These are phyloP conservation scores for Mycosphaerelloides madeirae DNA, from an alignment of 2,329 filamentous ascomycete species.

Conservation along the genomic window DNA sequence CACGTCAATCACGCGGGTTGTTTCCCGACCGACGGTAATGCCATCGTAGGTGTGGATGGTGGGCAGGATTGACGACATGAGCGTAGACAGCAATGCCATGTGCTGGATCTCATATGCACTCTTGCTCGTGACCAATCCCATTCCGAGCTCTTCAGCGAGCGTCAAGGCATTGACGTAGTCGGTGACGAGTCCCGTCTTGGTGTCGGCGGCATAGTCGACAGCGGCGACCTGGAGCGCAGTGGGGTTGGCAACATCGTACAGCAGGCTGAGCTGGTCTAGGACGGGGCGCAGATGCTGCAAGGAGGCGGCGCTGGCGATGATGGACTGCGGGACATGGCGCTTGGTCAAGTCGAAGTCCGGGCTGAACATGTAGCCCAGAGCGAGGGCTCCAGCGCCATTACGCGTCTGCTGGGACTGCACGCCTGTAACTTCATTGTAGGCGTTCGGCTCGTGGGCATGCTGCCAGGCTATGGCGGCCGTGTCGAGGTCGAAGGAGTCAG, in stretches of 20 bases:
- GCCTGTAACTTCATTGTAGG: conserved; percentile 72
- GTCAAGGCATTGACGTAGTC: conserved; percentile 80
- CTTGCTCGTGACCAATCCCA: conserved; percentile 77
- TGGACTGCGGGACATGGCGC: conserved; percentile 83
- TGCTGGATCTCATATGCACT: conserved; percentile 92
- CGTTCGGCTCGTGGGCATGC: conserved; percentile 65
- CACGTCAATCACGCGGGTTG: conserved; percentile 75
- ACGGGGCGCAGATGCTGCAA: conserved; percentile 74
- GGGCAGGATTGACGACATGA: conserved; percentile 73
- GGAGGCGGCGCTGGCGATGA: conserved; percentile 80
- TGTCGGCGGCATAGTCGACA: conserved; percentile 68
- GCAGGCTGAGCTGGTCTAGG: conserved; percentile 83
- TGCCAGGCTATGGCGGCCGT: conserved; percentile 76
- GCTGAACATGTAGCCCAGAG: conserved; percentile 95
- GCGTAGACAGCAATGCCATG: conserved; percentile 82
- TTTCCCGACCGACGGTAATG: conserved; percentile 75
- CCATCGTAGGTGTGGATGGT: conserved; percentile 76
- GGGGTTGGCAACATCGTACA: conserved; percentile 88
- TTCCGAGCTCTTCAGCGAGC: conserved; percentile 81
- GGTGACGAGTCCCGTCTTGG: conserved; percentile 67
- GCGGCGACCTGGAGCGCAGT: conserved; percentile 91
- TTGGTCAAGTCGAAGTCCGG: conserved; percentile 91
- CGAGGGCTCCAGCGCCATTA: conserved; percentile 81
- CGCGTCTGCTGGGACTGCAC: conserved; percentile 81
- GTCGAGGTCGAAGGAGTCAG: conserved; percentile 88